Evolutionary conservation across 495 filamentous ascomycete species (phyloP), one percentile per base, ranked within the genome.

Genomic region (Polyplosphaeria fusca): DNA sequence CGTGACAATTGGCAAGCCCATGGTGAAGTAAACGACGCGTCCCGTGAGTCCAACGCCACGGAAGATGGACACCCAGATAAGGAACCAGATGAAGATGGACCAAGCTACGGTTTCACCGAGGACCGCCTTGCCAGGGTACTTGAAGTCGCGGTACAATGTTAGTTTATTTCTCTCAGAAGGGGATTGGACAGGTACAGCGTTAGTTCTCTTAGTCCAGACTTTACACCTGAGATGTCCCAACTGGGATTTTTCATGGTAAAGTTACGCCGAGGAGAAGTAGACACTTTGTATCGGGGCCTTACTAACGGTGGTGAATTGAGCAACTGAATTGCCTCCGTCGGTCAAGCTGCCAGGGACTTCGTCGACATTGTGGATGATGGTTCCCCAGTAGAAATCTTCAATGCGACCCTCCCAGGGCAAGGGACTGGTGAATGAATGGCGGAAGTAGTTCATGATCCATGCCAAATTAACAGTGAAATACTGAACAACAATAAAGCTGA

Each of bases 371-470:
- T 44, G 41, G 11, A 74, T 58, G 4, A 74, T 65, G 41, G 68
- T 60, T 28, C 65, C 32, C 47, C 63, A 64, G 46, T 71, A 75
- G 39, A 74, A 75, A 12, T 68, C 70, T 18, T 71, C 67, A n/a
- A 68, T 67, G 9, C 66, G 47, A 20, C 52, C 61, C 20, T 65
- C 60, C 71, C 72, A 75, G 19, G 72, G 72, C 16, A 75, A 49
- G 5, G 72, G 71, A 38, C 65, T 73, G 18, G 25, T 60, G 47
- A 73, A 75, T 1, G 69, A 72, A 23, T 67, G 60, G n/a, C 71
- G 70, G 45, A 75, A 75, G 41, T 74, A 75, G 47, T 58, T 68
- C 70, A 75, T 74, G 56, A 75, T 72, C 71, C 71, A 74, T 1
- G 70, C 67, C n/a, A 74, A 61, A 30, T 69, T 73, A 25, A 70